Base-by-base conservation (phyloP, 495 filamentous ascomycete genomes). In the Penicillium turbatum region DNA sequence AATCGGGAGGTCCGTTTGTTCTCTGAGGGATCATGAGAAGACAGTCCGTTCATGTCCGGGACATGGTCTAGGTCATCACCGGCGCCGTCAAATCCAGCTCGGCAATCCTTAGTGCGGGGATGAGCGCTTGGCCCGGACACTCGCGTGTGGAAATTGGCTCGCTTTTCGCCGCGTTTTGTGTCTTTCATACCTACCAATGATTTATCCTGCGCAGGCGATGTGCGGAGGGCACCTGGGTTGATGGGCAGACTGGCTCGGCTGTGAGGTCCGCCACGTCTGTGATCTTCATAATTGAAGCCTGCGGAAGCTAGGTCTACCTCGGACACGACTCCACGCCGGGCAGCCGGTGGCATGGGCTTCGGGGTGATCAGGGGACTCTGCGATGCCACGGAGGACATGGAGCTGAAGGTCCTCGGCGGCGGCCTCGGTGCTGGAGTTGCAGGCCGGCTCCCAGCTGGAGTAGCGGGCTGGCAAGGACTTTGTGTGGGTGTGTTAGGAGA, bases 401-500 rank as follows among this genome's bases (percentile, higher is more conserved):
- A n/a, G 27, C 47, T 21, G 43, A 37, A 1, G 11, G 48, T 8
- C 43, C 13, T 34, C 30, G 31, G 6, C 29, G 27, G 15, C 24
- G 21, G 30, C 11, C 32, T 60, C 8, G 39, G 51, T 1, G 39
- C 47, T 44, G 61, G 57, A 27, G 53, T 66, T 1, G 43, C 48
- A 7, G 63, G 32, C 37, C 37, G 48, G 10, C 53, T 61, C 45
- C 19, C 47, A 24, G 48, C 60, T 35, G 62, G 52, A 24, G 62
- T 61, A 10, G 50, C 51, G 12, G 58, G 53, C 21, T 66, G 52
- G 32, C 61, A 53, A 17, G 64, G 64, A 43, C 67, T 74, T 7
- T 46, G 54, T 7, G 35, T 17, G 19, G 67, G 34, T 8, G 86
- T 87, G 31, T 78, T 82, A 11, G 78, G 75, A 29, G 80, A 72